Base-by-base conservation (phyloP, 345 rosid species). In the Xanthoceras sorbifolium region DNA sequence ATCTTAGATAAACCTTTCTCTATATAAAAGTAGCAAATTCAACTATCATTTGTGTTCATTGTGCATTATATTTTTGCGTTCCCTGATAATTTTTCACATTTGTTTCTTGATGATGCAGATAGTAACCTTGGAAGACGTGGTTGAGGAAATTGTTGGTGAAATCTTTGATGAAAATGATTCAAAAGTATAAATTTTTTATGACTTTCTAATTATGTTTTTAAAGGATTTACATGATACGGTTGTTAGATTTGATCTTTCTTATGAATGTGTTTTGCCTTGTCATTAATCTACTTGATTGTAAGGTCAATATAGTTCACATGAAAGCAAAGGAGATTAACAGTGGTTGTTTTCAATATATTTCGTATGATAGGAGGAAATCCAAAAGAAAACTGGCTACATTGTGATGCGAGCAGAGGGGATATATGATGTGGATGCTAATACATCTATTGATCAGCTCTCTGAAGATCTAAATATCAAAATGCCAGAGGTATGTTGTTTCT, bases 111-210 rank as follows among this genome's bases (percentile, higher is more conserved):
- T 80, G 83, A 71, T 74, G 83, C 97, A 97, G 99, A 67, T 94
- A 83, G 98, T 88, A 67, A 94, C 99, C 65, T 85, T 97, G 71
- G 98, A 97, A 90, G 99, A 94, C 60, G 97, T 92, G 70, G 98
- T 91, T 64, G 98, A 97, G 83, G 99, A 97, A 89, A 94, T 97
- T 79, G 99, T 94, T 77, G 98, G 98, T 73, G 98, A 94, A 86
- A 97, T 97, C 73, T 97, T 97, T 71, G 98, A 97, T 67, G 98
- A 94, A 88, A 97, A 90, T 80, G 98, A 97, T 85, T 97, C 99
- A 67, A 97, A 94, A 79, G 98, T 92, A 87, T 86, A 76, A 46
- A 64, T 66, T 23, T 67, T 63, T 34, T 68, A 26, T 75, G 32
- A 60, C 62, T 65, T 61, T 34, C 42, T 74, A 26, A 36, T 52